Evolutionary conservation across 805 yeast genomes (phyloP).

Genomic region (Hanseniaspora clermontiae): DNA sequence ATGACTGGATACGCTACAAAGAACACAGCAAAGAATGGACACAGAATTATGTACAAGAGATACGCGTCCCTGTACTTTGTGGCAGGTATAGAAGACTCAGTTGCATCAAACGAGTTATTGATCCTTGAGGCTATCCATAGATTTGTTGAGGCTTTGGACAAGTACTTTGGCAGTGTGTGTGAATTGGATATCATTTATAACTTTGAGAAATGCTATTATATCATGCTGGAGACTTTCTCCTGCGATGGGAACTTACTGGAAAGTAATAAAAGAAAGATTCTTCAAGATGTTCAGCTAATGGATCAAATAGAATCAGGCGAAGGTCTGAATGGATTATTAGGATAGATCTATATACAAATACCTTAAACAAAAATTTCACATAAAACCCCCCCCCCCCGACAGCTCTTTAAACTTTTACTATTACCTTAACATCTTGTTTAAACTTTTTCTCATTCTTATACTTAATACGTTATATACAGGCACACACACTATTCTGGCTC

Average conservation of each 20-base stretch:
- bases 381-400: neutral
- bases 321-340: constrained; percentile 35
- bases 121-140: constrained; percentile 81
- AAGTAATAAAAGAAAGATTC: constrained; percentile 64
- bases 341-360: constrained; percentile 18
- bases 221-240: constrained; percentile 75
- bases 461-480: neutral
- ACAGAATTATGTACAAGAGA: constrained; percentile 75
- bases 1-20: constrained; percentile 5
- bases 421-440: neutral
- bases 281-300: constrained; percentile 66
- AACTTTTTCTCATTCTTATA: neutral
- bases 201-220: constrained; percentile 84
- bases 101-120: constrained; percentile 63
- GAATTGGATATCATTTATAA: constrained; percentile 94
- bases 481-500: constrained; percentile 38
- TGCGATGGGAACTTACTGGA: constrained; percentile 78
- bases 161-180: constrained; percentile 87
- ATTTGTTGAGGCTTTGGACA: constrained; percentile 94
- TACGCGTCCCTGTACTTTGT: constrained; percentile 89
- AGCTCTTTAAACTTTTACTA: neutral
- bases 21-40: constrained; percentile 15
- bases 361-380: neutral
- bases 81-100: constrained; percentile 53
- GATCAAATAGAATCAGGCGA: constrained; percentile 78